Percentiles rank a stretch among this genome's conserved stretches.
These are phyloP conservation scores for Cutaneotrichosporon sp. DNA, from an alignment of 1,284 basidiomycete genomes.

Conservation along the genomic window DNA sequence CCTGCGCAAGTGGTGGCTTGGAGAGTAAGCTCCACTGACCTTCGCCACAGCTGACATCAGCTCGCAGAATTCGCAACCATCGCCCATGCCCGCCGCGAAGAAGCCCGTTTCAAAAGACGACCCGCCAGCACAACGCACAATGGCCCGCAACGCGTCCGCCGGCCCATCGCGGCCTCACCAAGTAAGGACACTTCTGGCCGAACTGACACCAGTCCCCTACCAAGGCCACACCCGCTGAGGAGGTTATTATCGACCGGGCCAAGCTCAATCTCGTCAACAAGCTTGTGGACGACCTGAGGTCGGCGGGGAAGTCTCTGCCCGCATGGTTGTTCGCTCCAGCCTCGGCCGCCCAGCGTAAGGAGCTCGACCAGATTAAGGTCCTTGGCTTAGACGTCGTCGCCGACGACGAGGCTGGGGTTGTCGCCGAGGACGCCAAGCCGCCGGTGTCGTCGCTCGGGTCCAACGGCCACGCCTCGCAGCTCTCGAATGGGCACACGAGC, in stretches of 20 bases:
- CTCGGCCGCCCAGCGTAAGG: conserved; percentile 12
- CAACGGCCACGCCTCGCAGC: background rate
- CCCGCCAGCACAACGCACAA: background rate
- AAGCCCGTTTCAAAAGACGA: background rate
- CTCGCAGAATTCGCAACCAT: background rate
- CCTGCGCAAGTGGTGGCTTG: conserved; percentile 42
- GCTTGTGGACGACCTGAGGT: conserved; percentile 27
- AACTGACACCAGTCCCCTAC: background rate
- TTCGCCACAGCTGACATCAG: background rate
- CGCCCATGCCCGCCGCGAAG: no score
- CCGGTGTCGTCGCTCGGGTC: background rate
- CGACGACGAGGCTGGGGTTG: background rate
- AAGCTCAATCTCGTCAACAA: background rate
- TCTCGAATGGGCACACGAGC: background rate
- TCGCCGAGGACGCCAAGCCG: no score
- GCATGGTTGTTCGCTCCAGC: conserved; percentile 38
- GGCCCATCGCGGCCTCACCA: background rate
- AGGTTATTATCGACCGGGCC: background rate
- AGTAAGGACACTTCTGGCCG: no score
- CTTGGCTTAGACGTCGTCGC: conserved; percentile 34
- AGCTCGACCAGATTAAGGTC: conserved; percentile 31
- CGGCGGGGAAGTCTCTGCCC: conserved; percentile 29
- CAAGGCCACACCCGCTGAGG: no score
- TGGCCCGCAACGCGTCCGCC: background rate
- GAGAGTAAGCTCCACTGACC: conserved; percentile 22